phyloP scores from a whole-genome alignment of 257 asterid genomes.

The Capsicum rhomboideum region DNA sequence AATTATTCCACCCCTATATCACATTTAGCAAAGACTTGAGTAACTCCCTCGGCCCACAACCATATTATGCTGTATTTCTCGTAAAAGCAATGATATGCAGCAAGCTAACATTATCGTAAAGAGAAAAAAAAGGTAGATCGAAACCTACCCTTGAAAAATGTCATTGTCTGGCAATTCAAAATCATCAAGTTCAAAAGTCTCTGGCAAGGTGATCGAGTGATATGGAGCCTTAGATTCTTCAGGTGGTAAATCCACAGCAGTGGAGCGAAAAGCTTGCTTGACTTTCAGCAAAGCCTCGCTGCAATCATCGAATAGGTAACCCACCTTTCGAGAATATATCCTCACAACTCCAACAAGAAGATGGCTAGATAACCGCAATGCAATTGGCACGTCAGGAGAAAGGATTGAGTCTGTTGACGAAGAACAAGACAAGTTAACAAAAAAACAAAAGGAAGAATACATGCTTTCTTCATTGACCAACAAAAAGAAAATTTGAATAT shows the following conservation, averaged over 20 bases:
- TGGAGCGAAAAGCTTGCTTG: slow-evolving; percentile 96
- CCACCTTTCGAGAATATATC: slow-evolving; percentile 86
- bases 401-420: slow-evolving; percentile 80
- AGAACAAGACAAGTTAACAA: slow-evolving; percentile 11
- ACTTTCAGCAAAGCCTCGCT: slow-evolving; percentile 91
- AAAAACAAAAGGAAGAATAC: background rate
- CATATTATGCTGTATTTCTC: background rate
- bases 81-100: background rate
- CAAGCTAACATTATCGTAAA: background rate
- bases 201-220: slow-evolving; percentile 96
- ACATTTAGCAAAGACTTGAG: background rate
- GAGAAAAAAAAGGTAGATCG: slow-evolving; percentile 1
- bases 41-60: background rate
- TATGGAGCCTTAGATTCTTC: slow-evolving; percentile 99
- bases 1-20: background rate
- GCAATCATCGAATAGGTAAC: slow-evolving; percentile 95
- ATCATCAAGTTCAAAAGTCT: slow-evolving; percentile 97
- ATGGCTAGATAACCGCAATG: slow-evolving; percentile 96
- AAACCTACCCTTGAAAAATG: slow-evolving; percentile 72
- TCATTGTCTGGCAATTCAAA: slow-evolving; percentile 98
- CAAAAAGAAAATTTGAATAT: background rate
- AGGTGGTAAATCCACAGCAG: slow-evolving; percentile 97
- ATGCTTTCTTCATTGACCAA: background rate
- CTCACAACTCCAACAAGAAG: slow-evolving; percentile 98
- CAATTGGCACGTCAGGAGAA: slow-evolving; percentile 94